A percentile compares a stretch with the other conserved stretches of the same genome.
These are phyloP conservation scores for Ogataea angusta DNA, from an alignment of 805 yeast genomes.

Conservation along the genomic window DNA sequence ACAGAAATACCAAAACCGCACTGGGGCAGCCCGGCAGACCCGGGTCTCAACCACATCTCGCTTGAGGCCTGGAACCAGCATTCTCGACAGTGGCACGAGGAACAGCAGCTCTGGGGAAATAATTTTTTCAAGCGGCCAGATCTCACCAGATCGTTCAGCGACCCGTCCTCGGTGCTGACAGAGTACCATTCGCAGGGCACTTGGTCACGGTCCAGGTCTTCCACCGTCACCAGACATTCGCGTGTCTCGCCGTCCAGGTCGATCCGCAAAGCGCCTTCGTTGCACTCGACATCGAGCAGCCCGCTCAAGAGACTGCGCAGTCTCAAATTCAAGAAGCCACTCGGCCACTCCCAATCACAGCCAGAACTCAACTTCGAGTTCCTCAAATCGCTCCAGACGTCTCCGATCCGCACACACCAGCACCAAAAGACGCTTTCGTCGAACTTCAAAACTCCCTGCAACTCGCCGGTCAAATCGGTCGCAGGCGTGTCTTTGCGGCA, in stretches of 20 bases:
- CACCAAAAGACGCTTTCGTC: conserved; percentile 20
- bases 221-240: conserved; percentile 10
- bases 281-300: conserved; percentile 22
- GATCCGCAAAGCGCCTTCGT: conserved; percentile 5
- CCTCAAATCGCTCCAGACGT: conserved; percentile 25
- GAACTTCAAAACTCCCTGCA: conserved; percentile 18
- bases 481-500: conserved; percentile 1
- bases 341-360: conserved; percentile 18
- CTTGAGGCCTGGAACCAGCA: conserved; percentile 30
- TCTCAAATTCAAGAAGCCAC: conserved; percentile 20
- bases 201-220: conserved; percentile 11
- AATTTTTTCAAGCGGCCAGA: conserved; percentile 7
- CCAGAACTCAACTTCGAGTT: conserved; percentile 29
- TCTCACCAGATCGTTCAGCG: conserved; percentile 21
- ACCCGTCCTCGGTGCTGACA: conserved; percentile 19
- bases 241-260: conserved; percentile 3
- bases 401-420: conserved; percentile 22
- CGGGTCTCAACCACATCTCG: conserved; percentile 24
- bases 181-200: conserved; percentile 3
- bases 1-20: conserved; percentile 23
- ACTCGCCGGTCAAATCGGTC: conserved; percentile 5
- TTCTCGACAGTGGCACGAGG: conserved; percentile 20
- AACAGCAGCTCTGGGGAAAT: conserved; percentile 16
- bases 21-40: conserved; percentile 16
- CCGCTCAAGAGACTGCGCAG: conserved; percentile 28